A percentile compares a stretch with the other conserved stretches of the same genome.
These are phyloP conservation scores for Aspergillus taichungensis DNA, from an alignment of 495 filamentous ascomycete species.

Conservation along the genomic window DNA sequence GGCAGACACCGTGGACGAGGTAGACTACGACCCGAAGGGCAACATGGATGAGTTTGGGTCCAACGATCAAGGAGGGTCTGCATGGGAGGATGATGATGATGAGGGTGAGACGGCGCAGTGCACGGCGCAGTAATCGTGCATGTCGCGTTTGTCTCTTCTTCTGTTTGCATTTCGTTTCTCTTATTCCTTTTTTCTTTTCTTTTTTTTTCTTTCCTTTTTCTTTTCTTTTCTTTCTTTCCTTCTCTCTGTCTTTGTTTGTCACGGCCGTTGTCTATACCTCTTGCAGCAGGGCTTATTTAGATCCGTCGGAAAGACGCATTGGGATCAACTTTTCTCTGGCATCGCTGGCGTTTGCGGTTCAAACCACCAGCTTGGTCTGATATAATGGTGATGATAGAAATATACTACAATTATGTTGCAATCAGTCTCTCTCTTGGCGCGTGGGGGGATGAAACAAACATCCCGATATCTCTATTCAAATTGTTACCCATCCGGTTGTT, in stretches of 20 bases:
- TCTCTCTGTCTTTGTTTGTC: background rate
- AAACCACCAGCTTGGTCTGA: background rate
- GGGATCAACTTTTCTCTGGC: constrained; percentile 10
- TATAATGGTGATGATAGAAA: no score
- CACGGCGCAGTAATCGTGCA: constrained; percentile 61
- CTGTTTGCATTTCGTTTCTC: constrained; percentile 3
- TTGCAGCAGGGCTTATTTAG: constrained; percentile 7
- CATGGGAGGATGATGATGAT: constrained; percentile 77
- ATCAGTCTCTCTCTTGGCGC: constrained; percentile 11
- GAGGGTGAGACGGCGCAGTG: constrained; percentile 61
- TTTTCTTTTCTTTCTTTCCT: constrained; percentile 2
- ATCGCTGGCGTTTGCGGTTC: constrained; percentile 13
- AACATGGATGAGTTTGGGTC: constrained; percentile 71
- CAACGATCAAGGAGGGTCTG: constrained; percentile 61
- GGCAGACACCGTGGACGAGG: constrained; percentile 73
- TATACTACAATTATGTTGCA: background rate
- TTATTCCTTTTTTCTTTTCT: constrained; percentile 1
- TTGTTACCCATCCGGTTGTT: no score
- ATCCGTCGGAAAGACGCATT: constrained; percentile 8
- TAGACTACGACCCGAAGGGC: constrained; percentile 71
- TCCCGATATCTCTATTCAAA: no score
- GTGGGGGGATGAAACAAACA: no score
- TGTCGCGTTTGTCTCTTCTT: constrained; percentile 2
- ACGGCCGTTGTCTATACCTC: constrained; percentile 1
- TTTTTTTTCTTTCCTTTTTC: no score